Conservation (phyloP, 2,329 filamentous ascomycete species). For the Neurospora sp. region DNA sequence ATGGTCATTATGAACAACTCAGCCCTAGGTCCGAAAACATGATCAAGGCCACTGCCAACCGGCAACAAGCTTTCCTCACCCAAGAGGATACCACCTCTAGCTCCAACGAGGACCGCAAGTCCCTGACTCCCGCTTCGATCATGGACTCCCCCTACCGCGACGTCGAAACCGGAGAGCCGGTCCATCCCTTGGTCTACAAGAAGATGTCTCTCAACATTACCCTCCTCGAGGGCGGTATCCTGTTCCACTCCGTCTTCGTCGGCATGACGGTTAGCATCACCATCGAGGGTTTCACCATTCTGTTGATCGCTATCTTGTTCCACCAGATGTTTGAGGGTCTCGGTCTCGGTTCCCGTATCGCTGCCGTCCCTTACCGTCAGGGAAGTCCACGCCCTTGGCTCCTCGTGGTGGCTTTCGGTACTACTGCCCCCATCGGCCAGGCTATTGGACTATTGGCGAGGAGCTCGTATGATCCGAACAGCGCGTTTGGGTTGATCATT, state of each 20-base stretch:
- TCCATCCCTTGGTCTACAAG: constrained; percentile 39
- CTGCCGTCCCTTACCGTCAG: constrained; percentile 50
- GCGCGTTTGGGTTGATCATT: constrained; percentile 52
- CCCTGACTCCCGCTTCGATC: constrained; percentile 7
- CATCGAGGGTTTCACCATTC: constrained; percentile 54
- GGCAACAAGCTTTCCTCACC: neutral
- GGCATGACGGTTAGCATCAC: constrained; percentile 64
- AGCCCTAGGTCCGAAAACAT: constrained; percentile 31
- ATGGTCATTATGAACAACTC: constrained; percentile 16
- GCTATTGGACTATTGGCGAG: constrained; percentile 50
- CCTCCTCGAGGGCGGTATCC: constrained; percentile 65
- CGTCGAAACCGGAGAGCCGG: constrained; percentile 30
- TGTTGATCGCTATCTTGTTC: constrained; percentile 60
- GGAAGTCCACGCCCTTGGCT: constrained; percentile 49
- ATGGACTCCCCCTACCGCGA: constrained; percentile 30
- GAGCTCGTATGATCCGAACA: constrained; percentile 51
- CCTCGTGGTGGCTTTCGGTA: constrained; percentile 51
- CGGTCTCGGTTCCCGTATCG: constrained; percentile 60
- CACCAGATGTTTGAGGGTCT: constrained; percentile 63
- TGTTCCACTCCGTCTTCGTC: constrained; percentile 71
- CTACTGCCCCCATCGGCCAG: constrained; percentile 54
- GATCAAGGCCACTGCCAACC: constrained; percentile 29
- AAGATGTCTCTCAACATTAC: constrained; percentile 64
- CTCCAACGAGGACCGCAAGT: constrained; percentile 14
- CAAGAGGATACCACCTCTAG: constrained; percentile 9